Percentiles rank a stretch among this genome's conserved stretches.
These are phyloP conservation scores for Coemansia guatemalensis DNA, from an alignment of 192 early-diverging fungal genomes.

Conservation along the genomic window DNA sequence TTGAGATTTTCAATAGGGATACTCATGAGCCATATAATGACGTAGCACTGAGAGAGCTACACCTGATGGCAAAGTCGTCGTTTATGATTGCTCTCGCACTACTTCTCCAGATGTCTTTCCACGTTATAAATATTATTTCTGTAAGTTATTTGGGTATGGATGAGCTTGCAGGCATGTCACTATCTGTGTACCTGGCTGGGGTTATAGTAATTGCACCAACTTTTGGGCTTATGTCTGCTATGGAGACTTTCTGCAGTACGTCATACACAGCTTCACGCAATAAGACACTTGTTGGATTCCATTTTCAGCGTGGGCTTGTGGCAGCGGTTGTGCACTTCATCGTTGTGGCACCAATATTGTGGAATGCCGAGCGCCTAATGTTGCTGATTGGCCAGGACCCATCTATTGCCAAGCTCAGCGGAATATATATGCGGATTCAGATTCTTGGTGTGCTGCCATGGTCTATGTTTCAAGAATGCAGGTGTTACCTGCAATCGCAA, in stretches of 20 bases:
- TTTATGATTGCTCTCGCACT: slow-evolving; percentile 60
- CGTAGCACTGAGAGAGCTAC: slow-evolving; percentile 26
- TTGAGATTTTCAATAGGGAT: too few species aligned
- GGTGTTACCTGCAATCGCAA: slow-evolving; percentile 77
- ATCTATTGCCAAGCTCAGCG: slow-evolving; percentile 58
- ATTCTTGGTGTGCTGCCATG: slow-evolving; percentile 70
- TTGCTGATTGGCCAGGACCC: slow-evolving; percentile 66
- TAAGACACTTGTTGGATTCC: slow-evolving; percentile 34
- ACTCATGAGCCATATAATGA: slow-evolving; percentile 20
- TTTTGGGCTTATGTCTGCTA: slow-evolving; percentile 60
- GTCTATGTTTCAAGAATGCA: slow-evolving; percentile 71
- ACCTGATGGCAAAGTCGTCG: slow-evolving; percentile 32
- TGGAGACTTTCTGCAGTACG: slow-evolving; percentile 30
- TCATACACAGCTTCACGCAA: slow-evolving; percentile 30
- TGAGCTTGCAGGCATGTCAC: slow-evolving; percentile 65
- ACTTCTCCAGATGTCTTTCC: slow-evolving; percentile 63
- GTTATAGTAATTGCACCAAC: slow-evolving; percentile 58
- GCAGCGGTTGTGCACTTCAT: slow-evolving; percentile 11
- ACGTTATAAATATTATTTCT: slow-evolving; percentile 61
- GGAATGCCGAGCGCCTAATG: slow-evolving; percentile 58
- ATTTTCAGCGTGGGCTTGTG: slow-evolving; percentile 34
- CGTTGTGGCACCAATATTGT: slow-evolving; percentile 11
- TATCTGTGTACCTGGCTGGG: slow-evolving; percentile 57
- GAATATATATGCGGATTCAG: slow-evolving; percentile 62
- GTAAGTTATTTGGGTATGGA: slow-evolving; percentile 63